Base-by-base conservation (phyloP, 371 early-diverging fungal genomes). In the Coemansia sp. region DNA sequence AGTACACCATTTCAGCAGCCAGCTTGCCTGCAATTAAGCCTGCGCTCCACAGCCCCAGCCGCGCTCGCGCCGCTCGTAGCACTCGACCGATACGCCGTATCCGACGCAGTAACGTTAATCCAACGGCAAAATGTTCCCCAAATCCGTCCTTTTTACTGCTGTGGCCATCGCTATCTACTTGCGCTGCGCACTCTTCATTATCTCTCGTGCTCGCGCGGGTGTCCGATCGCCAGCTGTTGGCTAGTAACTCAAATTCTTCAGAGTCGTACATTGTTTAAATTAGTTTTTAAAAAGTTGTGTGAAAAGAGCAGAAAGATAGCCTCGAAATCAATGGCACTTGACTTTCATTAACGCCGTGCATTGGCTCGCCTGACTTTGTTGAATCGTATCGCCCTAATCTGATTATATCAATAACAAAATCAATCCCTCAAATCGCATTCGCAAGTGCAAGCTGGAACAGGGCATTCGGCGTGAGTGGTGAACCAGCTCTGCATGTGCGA, bases 401-500 rank as follows among this genome's bases (percentile, higher is more conserved):
- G 27, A 16, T 24, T 52, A 1, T 24, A 52, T 50, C 21, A 50
- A 21, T 18, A n/a, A 22, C 18, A 14, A 22, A 21, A 52, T 37
- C 26, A 63, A 34, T 63, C 55, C 26, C 47, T 27, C 18, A 45
- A 47, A 21, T 71, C 69, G 42, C 90, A 90, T 53, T 79, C 79
- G 67, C 97, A 96, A 7, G 79, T 78, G 77, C 98, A 97, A 51
- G 90, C 92, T 18, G 93, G 87, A 14, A 96, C 93, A 21, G 98
- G 97, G 76, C 98, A 97, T 45, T 81, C 85, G 4, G 80, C 67
- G 75, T 95, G 94, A 0, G 84, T 87, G 62, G 83, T 81, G 74
- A 97, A 97, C 98, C 98, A 97, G 40, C 90, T 86, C 55, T 85
- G 78, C 78, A 98, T 85, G 71, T 96, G 98, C 26, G 83, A 78